Base-by-base conservation (phyloP, 805 yeast species). In the Kodamaea neixiangensis region DNA sequence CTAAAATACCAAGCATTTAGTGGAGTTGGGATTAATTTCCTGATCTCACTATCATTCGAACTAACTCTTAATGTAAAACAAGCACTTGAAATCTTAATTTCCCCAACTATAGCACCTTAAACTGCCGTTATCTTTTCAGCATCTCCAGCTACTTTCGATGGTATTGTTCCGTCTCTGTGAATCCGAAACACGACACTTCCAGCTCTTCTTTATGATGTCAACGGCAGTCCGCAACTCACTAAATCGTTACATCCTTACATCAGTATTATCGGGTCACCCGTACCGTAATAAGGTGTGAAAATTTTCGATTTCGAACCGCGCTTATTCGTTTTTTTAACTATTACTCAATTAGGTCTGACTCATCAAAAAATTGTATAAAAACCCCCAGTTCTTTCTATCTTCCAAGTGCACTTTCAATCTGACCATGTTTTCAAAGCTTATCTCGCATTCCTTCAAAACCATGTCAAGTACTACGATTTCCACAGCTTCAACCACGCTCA, bases 281-380 rank as follows among this genome's bases (percentile, higher is more conserved):
- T 22, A 22, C 31, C 11, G 10, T 13, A 25, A 3, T 7, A 25
- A 25, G 31, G 31, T 5, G 11, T 25, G 10, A 25, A n/a, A n/a
- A n/a, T n/a, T 25, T 5, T 25, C 31, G 58, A 55, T 55, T 42
- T 34, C 42, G 15, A 34, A 55, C 58, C 58, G 58, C 58, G 58
- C 51, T 51, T 52, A 55, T 19, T 34, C 45, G 17, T 17, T 17
- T 15, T 19, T 11, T 11, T 11, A 33, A 33, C 10, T 17, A 48
- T 54, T 54, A 48, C 58, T 45, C 47, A 41, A 51, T 54, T 52
- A 25, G 35, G 57, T 52, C 46, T 47, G 50, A 47, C 37, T 47
- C 50, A 47, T 41, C 9, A 20, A 41, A 40, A 41, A 42, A 38
- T 21, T 29, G 40, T 47, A 41, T 19, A 41, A 47, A 29, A 33